phyloP scores from a whole-genome alignment of 208 protist genomes.

The Leishmania martiniquensis region DNA sequence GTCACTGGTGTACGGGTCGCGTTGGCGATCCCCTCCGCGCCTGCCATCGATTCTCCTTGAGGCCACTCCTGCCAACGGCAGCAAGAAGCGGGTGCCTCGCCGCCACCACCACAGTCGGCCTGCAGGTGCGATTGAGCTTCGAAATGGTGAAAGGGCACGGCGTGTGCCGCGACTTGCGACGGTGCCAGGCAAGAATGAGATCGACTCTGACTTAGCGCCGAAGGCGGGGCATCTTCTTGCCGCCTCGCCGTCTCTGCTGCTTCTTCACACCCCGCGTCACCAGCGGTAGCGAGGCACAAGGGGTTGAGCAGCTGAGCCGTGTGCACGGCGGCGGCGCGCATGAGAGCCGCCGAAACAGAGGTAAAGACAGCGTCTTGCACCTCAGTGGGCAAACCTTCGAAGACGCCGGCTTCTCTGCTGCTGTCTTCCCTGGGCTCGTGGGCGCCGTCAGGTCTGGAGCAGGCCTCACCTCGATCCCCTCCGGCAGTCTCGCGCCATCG shows the following conservation, averaged over 20 bases:
- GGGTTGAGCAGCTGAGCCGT: slow-evolving; percentile 16
- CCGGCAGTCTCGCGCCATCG: not conserved
- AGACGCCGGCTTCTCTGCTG: not conserved
- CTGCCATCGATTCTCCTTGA: not conserved
- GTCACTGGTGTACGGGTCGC: not conserved
- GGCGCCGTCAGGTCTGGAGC: not conserved
- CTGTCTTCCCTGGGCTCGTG: not conserved
- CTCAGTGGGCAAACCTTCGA: not conserved
- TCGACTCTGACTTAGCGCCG: not conserved
- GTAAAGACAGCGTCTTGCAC: slow-evolving; percentile 5
- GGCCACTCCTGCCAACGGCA: not conserved
- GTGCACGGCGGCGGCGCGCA: slow-evolving; percentile 18
- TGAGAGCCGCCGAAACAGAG: slow-evolving; percentile 6
- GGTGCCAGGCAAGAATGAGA: not conserved
- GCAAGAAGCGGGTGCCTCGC: not conserved
- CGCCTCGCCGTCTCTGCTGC: not conserved
- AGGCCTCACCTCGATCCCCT: not conserved
- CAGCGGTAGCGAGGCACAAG: not conserved
- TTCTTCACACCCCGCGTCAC: not conserved
- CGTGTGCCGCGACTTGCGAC: not conserved
- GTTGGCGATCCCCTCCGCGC: not conserved
- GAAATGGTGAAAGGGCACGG: not conserved
- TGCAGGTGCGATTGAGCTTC: not conserved
- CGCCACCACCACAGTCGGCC: not conserved
- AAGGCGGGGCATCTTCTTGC: not conserved